These are phyloP conservation scores for Mentha longifolia DNA, from an alignment of 257 asterid species.

Conservation along the genomic window DNA sequence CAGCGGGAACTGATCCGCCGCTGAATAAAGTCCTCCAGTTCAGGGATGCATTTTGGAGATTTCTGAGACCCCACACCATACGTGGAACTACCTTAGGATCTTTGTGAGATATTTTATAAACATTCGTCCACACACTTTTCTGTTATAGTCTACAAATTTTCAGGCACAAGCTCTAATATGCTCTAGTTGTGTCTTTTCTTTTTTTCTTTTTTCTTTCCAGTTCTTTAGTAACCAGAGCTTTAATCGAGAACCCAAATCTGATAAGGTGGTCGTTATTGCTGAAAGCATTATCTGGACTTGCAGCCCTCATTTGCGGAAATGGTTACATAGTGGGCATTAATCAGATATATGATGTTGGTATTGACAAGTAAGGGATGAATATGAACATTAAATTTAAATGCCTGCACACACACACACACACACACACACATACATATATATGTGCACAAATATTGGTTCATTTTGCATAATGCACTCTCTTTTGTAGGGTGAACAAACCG, in stretches of 20 bases:
- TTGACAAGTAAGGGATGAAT: conserved; percentile 84
- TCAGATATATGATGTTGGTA: conserved; percentile 96
- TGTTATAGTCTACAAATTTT: background rate
- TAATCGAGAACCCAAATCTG: conserved; percentile 88
- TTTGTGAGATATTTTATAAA: conserved; percentile 51
- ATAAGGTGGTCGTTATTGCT: conserved; percentile 87
- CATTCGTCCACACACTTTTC: background rate
- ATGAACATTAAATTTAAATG: conserved; percentile 7
- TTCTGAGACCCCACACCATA: conserved; percentile 95
- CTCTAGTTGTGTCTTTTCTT: conserved; percentile 22
- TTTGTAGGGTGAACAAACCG: conserved; percentile 95
- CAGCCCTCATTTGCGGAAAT: conserved; percentile 95
- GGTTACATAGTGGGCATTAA: conserved; percentile 97
- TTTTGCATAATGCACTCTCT: conserved; percentile 13
- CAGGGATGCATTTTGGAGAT: conserved; percentile 97
- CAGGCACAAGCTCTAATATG: conserved; percentile 1
- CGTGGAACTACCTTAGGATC: conserved; percentile 98
- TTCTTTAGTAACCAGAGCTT: conserved; percentile 85
- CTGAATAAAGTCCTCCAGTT: conserved; percentile 60
- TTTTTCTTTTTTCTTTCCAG: too few relatives aligned
- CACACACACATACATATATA: too few relatives aligned
- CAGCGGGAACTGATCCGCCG: conserved; percentile 70
- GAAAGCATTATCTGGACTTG: conserved; percentile 84
- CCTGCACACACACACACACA: background rate
- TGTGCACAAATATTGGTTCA: background rate